phyloP scores from a whole-genome alignment of 768 basidiomycete species.

The Suillus sp. region DNA sequence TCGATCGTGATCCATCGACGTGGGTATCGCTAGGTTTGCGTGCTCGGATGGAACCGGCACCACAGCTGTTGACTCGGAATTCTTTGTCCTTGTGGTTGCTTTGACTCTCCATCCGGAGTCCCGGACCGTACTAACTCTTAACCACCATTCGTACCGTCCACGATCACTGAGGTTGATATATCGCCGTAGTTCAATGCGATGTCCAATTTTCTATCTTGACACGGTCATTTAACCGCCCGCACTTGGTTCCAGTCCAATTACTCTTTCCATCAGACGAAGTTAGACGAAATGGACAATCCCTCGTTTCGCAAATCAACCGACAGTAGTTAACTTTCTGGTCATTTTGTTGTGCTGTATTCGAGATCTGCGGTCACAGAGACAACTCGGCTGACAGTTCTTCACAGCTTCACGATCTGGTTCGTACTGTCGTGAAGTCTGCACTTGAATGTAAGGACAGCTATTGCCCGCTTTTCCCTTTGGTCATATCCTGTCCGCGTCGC shows the following conservation, averaged over 20 bases:
- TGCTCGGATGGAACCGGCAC: background rate
- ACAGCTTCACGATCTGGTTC: background rate
- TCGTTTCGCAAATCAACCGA: constrained; percentile 46
- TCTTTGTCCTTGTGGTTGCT: no score
- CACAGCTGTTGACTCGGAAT: no score
- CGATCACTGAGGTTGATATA: no score
- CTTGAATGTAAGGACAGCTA: background rate
- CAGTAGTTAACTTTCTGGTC: constrained; percentile 21
- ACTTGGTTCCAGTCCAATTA: no score
- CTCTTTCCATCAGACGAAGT: no score
- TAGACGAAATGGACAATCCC: constrained; percentile 28
- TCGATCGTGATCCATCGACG: background rate
- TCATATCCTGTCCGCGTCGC: background rate
- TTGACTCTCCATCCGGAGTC: no score
- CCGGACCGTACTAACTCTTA: no score
- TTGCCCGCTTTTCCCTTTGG: background rate
- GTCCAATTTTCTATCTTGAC: no score
- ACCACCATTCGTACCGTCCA: no score
- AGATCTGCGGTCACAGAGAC: constrained; percentile 13
- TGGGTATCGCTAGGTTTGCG: background rate
- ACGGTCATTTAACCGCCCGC: no score
- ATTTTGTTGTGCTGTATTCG: constrained; percentile 6
- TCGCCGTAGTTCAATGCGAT: no score
- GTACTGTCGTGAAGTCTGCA: background rate
- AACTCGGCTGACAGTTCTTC: background rate